Evolutionary conservation across 352 stramenopile genomes (phyloP).

Genomic region (Aphanomyces stellatus): DNA sequence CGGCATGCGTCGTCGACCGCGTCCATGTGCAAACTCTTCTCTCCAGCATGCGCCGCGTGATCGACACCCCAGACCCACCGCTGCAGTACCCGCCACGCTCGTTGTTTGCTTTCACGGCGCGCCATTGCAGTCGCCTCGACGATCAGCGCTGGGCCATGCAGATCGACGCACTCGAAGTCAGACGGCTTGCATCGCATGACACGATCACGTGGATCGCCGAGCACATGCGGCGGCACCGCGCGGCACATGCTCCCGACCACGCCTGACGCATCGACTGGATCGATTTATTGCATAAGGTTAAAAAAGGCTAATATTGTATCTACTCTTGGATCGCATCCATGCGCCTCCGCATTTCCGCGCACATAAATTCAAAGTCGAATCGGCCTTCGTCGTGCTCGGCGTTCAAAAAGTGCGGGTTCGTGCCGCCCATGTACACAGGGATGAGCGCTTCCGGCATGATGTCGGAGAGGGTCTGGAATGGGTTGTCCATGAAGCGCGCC

Average conservation of each 20-base stretch:
- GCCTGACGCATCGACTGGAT: neutral
- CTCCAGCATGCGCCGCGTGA: neutral
- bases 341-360: slow-evolving; percentile 1
- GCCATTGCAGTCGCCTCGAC: neutral
- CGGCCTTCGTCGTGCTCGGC: neutral
- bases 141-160: slow-evolving; percentile 6
- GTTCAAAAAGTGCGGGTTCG: slow-evolving; percentile 30
- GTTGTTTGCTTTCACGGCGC: slow-evolving; percentile 3
- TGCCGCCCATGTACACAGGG: slow-evolving; percentile 40
- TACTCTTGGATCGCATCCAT: neutral
- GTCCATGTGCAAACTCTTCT: slow-evolving; percentile 16
- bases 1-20: slow-evolving; percentile 4
- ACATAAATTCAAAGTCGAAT: slow-evolving; percentile 15
- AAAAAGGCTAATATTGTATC: neutral
- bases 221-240: neutral
- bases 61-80: neutral
- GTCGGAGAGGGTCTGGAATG: slow-evolving; percentile 37
- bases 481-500: slow-evolving; percentile 48
- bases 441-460: slow-evolving; percentile 50
- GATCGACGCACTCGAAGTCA: neutral
- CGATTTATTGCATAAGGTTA: neutral
- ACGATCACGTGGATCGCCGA: neutral
- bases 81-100: neutral
- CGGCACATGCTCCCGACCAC: neutral
- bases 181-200: neutral